Percentiles rank a stretch among this genome's conserved stretches.
Evolutionary conservation across 2,329 filamentous ascomycete species (phyloP).

Genomic region (Claviceps quebecensis): DNA sequence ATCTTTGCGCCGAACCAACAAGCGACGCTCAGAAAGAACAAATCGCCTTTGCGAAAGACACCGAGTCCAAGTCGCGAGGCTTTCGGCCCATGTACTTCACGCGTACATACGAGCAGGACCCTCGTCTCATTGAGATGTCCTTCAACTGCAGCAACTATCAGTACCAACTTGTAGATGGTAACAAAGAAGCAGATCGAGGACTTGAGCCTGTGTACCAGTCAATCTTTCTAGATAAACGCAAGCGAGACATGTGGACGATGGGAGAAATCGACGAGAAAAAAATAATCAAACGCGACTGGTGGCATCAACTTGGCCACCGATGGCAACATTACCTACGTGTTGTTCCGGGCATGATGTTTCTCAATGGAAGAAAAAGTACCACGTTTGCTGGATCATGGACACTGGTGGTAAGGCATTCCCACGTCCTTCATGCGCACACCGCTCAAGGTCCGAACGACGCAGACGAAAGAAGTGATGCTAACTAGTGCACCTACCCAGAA

Average conservation of each 20-base stretch:
- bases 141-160: conserved; percentile 70
- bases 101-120: conserved; percentile 41
- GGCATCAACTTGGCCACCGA: conserved; percentile 52
- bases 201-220: conserved; percentile 56
- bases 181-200: conserved; percentile 7
- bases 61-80: conserved; percentile 35
- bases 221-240: conserved; percentile 48
- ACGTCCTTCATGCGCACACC: neutral
- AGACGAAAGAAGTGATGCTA: neutral
- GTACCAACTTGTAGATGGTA: conserved; percentile 45
- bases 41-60: conserved; percentile 26
- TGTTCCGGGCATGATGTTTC: conserved; percentile 58
- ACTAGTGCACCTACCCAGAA: conserved; percentile 26
- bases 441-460: neutral
- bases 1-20: conserved; percentile 35
- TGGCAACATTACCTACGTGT: conserved; percentile 51
- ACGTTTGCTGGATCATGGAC: conserved; percentile 56
- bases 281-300: conserved; percentile 50
- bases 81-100: conserved; percentile 55
- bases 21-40: conserved; percentile 24
- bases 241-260: conserved; percentile 42
- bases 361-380: conserved; percentile 51
- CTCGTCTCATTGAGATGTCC: conserved; percentile 50
- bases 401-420: conserved; percentile 37
- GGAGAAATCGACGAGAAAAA: conserved; percentile 44